Base-by-base conservation (phyloP, 768 basidiomycete species). In the Pulveroboletus sp. region DNA sequence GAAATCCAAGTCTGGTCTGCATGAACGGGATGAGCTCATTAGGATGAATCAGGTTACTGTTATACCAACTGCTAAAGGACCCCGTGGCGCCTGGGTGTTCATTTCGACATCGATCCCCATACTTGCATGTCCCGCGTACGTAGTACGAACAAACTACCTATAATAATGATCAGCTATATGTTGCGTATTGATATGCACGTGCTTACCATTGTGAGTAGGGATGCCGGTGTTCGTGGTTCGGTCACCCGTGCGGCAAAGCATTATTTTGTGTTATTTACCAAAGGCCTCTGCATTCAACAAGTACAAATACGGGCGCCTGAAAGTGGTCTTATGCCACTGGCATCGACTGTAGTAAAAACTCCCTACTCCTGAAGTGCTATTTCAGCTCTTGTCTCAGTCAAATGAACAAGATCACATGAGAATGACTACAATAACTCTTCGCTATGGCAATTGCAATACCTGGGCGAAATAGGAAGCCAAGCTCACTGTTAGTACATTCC, bases 101-200 rank as follows among this genome's bases (percentile, higher is more conserved):
- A 56, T 85, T 81, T 55, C 78, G 75, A 63, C 87, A 90, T 31
- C 65, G 68, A 42, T 73, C 67, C 4, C 87, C 87, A 56, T 83
- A 90, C 57, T 72, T 79, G 69, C 87, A 89, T 31, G 69, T 58
- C 7, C 86, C 87, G 14, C 79, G 76, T 36, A 84, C 60, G 59
- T 75, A 87, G 65, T 72, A 89, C 39, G 74, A 69, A 59, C 87
- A 89, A 0, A 85, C 75, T 7, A 62, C 63, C 85, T 86, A 35
- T 33, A 5, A 39, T 27, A 36, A 54, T 2, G 1, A 34, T 65
- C 16, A 62, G 31, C 4, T n/a, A 33, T 7, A 24, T 4, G 1
- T 34, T 12, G n/a, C 2, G 5, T 21, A 10, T 17, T 7, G 14
- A n/a, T 16, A 31, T 1, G 12, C 14, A n/a, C 35, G 8, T 9